Conservation (phyloP, 495 filamentous ascomycete species). For the Xylaria flabelliformis region DNA sequence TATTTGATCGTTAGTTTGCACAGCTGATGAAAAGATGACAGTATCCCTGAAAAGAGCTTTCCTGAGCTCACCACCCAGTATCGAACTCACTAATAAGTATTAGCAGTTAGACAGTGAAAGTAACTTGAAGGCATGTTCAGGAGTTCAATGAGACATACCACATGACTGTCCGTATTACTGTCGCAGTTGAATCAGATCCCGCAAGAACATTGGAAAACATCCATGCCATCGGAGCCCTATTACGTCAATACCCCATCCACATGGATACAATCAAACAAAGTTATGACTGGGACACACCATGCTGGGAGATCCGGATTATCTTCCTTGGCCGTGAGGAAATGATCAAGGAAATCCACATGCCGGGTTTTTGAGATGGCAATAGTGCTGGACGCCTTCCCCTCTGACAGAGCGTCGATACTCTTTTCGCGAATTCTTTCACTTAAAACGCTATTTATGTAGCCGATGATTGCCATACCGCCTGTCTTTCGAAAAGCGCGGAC, state of each 20-base stretch:
- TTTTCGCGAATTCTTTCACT: background rate
- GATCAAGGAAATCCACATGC: slow-evolving; percentile 8
- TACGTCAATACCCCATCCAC: background rate
- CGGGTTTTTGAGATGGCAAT: background rate
- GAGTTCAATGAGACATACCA: slow-evolving; percentile 36
- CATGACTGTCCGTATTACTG: slow-evolving; percentile 56
- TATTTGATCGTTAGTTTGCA: background rate
- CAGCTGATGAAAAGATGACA: background rate
- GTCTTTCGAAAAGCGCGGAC: slow-evolving; percentile 15
- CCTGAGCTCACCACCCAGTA: background rate
- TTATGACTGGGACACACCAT: slow-evolving; percentile 27
- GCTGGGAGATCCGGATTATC: slow-evolving; percentile 38
- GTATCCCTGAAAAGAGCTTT: background rate
- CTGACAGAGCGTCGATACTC: background rate
- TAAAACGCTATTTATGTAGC: background rate
- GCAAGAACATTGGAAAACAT: slow-evolving; percentile 59
- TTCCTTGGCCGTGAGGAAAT: slow-evolving; percentile 24
- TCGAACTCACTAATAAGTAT: slow-evolving; percentile 1
- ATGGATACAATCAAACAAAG: background rate
- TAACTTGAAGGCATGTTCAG: background rate
- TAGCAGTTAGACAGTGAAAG: background rate
- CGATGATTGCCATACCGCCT: slow-evolving; percentile 6
- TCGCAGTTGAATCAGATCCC: slow-evolving; percentile 63
- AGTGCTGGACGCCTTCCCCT: background rate
- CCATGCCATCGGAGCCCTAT: slow-evolving; percentile 40